A percentile compares a stretch with the other conserved stretches of the same genome.
phyloP scores from a whole-genome alignment of 31 red algal species.

The Porphyra umbilicalis region DNA sequence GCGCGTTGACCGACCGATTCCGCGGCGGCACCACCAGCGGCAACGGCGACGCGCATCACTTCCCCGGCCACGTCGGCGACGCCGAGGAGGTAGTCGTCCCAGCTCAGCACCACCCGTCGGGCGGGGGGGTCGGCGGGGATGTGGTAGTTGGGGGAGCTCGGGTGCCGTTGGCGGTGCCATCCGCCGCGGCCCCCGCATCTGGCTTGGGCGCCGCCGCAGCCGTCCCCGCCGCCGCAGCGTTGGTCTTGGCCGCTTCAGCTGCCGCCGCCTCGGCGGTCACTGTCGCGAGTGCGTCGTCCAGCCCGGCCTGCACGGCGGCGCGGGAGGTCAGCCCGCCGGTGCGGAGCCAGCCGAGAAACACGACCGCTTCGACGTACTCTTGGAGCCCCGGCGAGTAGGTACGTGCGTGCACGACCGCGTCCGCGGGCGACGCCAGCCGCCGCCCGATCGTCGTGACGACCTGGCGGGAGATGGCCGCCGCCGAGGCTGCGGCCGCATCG shows the following conservation, averaged over 20 bases:
- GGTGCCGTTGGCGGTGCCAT: no score
- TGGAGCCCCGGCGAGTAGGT: slow-evolving; percentile 7
- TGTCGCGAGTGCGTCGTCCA: background rate
- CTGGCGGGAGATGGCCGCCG: background rate
- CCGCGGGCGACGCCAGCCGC: background rate
- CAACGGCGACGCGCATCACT: slow-evolving; percentile 9
- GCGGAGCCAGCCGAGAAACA: background rate
- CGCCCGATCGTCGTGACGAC: background rate
- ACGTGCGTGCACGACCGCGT: background rate
- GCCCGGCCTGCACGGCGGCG: background rate
- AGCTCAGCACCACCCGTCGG: background rate
- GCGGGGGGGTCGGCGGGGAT: background rate
- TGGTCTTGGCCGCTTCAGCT: background rate
- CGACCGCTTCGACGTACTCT: slow-evolving; percentile 9
- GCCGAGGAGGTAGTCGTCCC: slow-evolving; percentile 10
- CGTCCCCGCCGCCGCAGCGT: background rate
- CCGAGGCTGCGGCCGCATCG: background rate
- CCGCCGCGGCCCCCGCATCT: no score
- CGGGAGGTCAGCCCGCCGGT: background rate
- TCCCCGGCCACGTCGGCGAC: slow-evolving; percentile 7
- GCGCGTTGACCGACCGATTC: background rate
- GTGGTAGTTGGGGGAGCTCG: no score
- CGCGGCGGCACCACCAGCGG: background rate
- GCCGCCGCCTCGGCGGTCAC: background rate
- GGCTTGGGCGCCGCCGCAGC: no score